These are phyloP conservation scores for Monilinia laxa DNA, from an alignment of 2,329 filamentous ascomycete species.

Conservation along the genomic window DNA sequence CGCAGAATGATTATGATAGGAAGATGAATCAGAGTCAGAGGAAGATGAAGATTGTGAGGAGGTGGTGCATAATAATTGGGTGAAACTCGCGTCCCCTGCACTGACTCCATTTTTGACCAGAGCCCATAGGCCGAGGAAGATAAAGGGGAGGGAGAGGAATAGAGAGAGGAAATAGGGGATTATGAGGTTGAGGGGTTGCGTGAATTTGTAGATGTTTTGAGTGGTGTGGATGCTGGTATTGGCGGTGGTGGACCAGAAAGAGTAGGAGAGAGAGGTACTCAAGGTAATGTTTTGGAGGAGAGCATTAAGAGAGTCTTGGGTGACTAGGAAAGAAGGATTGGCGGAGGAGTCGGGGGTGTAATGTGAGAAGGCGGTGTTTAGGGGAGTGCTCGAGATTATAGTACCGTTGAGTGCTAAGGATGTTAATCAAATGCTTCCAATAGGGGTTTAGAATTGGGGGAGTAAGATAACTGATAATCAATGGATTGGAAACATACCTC, in stretches of 20 bases:
- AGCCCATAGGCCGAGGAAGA: slow-evolving; percentile 17
- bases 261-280: slow-evolving; percentile 26
- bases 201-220: slow-evolving; percentile 32
- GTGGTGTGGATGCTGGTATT: slow-evolving; percentile 25
- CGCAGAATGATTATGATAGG: neutral
- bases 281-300: slow-evolving; percentile 32
- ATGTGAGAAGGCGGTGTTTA: slow-evolving; percentile 26
- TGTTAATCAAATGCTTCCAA: neutral
- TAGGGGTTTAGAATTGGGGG: neutral
- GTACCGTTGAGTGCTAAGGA: neutral
- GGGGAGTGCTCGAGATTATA: slow-evolving; percentile 25
- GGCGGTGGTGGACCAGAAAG: slow-evolving; percentile 25
- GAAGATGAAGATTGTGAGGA: neutral
- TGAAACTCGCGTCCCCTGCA: neutral
- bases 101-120: neutral
- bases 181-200: slow-evolving; percentile 29
- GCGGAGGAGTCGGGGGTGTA: slow-evolving; percentile 6
- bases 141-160: slow-evolving; percentile 26
- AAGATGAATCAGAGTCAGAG: neutral
- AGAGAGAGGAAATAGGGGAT: slow-evolving; percentile 33
- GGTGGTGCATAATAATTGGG: neutral
- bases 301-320: slow-evolving; percentile 28
- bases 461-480: neutral
- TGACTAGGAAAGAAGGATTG: slow-evolving; percentile 26
- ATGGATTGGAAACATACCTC: neutral